A percentile compares a stretch with the other conserved stretches of the same genome.
phyloP scores from a whole-genome alignment of 768 basidiomycete species.

The Auricularia sp. region DNA sequence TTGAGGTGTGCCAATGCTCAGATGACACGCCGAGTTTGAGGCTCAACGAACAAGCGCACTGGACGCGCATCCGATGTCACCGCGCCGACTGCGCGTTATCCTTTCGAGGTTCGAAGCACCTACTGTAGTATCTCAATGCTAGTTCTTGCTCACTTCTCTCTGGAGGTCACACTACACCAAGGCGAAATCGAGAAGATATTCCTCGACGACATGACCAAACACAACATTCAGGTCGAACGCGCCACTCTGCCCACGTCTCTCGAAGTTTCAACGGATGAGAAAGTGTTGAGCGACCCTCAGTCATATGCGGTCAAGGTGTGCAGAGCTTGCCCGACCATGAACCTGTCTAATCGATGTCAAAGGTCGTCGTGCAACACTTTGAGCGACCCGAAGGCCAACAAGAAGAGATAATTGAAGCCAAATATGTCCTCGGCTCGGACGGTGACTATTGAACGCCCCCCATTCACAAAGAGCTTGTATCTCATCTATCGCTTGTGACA shows the following conservation, averaged over 20 bases:
- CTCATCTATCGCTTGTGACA: conserved; percentile 14
- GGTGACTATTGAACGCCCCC: conserved; percentile 25
- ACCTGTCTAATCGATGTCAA: too few species aligned
- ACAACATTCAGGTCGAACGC: conserved; percentile 15
- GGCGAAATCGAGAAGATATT: conserved; percentile 19
- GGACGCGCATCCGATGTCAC: conserved; percentile 53
- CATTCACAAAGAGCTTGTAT: too few species aligned
- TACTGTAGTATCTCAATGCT: too few species aligned
- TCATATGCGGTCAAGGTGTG: conserved; percentile 15
- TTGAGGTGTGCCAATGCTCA: conserved; percentile 34
- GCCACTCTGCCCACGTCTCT: conserved; percentile 17
- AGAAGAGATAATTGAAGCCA: conserved; percentile 53
- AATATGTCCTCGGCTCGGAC: conserved; percentile 69
- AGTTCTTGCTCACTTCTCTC: too few species aligned
- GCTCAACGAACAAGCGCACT: conserved; percentile 34
- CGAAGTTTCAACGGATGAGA: conserved; percentile 14
- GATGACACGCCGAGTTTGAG: background rate
- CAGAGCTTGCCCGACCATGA: background rate
- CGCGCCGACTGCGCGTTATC: conserved; percentile 54
- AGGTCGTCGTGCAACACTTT: conserved; percentile 5
- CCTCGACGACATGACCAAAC: conserved; percentile 7
- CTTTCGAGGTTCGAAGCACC: conserved; percentile 43
- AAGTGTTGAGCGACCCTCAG: conserved; percentile 11
- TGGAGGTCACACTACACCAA: conserved; percentile 26
- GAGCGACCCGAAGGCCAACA: background rate